A percentile compares a stretch with the other conserved stretches of the same genome.
These are phyloP conservation scores for Asterophora lycoperdoides DNA, from an alignment of 768 basidiomycete species.

Conservation along the genomic window DNA sequence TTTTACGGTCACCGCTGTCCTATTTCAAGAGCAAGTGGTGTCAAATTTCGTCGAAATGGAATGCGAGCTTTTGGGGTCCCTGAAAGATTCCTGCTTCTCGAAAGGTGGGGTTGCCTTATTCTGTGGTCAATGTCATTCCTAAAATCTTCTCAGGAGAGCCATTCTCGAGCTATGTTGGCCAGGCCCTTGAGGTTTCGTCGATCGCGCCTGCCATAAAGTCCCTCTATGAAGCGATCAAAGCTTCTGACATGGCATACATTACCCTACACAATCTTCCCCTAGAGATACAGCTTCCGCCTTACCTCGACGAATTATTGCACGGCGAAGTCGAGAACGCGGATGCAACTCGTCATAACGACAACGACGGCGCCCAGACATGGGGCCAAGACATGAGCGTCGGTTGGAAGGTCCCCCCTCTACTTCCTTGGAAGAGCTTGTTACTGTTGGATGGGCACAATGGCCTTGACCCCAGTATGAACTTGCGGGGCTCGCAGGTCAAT, in stretches of 20 bases:
- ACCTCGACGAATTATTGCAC: conserved; percentile 68
- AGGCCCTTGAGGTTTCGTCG: conserved; percentile 62
- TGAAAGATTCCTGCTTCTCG: conserved; percentile 67
- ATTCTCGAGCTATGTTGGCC: conserved; percentile 50
- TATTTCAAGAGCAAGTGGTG: conserved; percentile 87
- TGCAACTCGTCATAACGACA: conserved; percentile 44
- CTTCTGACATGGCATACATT: conserved; percentile 71
- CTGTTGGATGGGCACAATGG: conserved; percentile 60
- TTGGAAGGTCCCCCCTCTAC: conserved; percentile 68
- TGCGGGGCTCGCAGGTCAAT: conserved; percentile 54
- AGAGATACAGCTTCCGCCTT: conserved; percentile 83
- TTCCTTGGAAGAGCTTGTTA: conserved; percentile 91
- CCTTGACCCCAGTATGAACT: conserved; percentile 55
- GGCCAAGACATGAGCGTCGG: conserved; percentile 66
- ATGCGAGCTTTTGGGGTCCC: conserved; percentile 61
- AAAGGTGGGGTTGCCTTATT: conserved; percentile 42
- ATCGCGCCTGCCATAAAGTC: conserved; percentile 77
- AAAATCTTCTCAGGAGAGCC: conserved; percentile 43
- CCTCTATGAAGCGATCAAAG: conserved; percentile 76
- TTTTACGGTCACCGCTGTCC: conserved; percentile 86
- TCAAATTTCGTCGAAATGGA: conserved; percentile 84
- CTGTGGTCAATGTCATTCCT: conserved; percentile 7
- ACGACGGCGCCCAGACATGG: conserved; percentile 54
- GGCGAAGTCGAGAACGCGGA: conserved; percentile 52
- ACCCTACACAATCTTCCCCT: conserved; percentile 75